Base-by-base conservation (phyloP, 768 basidiomycete genomes). In the Leccinum aurantiacum region DNA sequence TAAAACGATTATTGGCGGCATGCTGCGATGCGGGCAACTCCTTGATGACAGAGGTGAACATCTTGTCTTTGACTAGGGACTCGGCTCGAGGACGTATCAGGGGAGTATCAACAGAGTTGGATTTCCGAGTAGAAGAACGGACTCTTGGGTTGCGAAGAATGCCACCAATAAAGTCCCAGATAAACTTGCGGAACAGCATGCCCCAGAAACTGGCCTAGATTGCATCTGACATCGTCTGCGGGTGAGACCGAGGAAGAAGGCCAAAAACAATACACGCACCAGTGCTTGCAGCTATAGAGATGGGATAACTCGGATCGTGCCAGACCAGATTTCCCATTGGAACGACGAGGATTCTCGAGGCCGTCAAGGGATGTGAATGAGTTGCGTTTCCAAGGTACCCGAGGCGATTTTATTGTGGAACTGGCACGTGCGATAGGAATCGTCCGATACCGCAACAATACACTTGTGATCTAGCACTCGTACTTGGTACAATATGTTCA, bases 161-260 rank as follows among this genome's bases (percentile, higher is more conserved):
- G 56, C 90, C 90, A 76, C 31, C 11, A 13, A 33, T 33, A 2
- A 33, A 33, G 11, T 96, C 95, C 90, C 91, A 96, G 77, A 96
- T 95, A 83, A 93, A 96, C 78, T 96, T 96, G 75, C 93, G 90
- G 77, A 86, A 94, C 66, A 89, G 78, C 14, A 95, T 72, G 17
- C 86, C 94, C 77, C 84, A 95, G 76, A 90, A 87, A 33, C 83
- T 79, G 14, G 90, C 87, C 92, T 91, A 93, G 11, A 93, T 77
- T 59, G 86, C 83, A 71, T 91, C 91, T 93, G 62, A 27, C 31
- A 50, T 41, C 11, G 11, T 33, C 31, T 33, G 31, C 11, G 0
- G 37, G 60, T 57, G 29, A 59, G 63, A 56, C 29, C 11, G 19
- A 19, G 33, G 19, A 17, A 31, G 35, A 31, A 9, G 22, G 35